phyloP scores from a whole-genome alignment of 179 eudicot species.

The Kewa caespitosa region DNA sequence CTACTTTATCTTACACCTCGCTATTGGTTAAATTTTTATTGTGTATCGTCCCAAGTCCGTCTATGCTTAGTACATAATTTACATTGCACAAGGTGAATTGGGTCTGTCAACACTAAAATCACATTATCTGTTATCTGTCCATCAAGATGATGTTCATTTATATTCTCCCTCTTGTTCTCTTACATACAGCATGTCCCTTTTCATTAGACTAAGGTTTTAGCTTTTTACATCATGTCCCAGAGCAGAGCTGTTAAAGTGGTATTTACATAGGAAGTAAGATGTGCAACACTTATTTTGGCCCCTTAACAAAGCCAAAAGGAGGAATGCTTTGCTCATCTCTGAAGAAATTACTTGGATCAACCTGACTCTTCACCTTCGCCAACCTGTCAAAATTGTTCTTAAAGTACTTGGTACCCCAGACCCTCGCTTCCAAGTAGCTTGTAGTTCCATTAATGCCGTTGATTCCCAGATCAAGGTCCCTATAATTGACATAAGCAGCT shows the following conservation, averaged over 20 bases:
- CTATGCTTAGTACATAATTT: no score
- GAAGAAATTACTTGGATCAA: constrained; percentile 35
- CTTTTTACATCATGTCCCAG: constrained; percentile 6
- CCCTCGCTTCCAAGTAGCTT: constrained; percentile 29
- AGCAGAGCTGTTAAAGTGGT: neutral
- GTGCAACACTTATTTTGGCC: neutral
- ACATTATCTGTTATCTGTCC: neutral
- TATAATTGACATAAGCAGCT: constrained; percentile 47
- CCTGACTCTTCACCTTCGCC: constrained; percentile 33
- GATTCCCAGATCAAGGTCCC: constrained; percentile 50
- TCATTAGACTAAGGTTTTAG: no score
- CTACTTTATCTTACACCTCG: neutral
- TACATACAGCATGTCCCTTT: no score
- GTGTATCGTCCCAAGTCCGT: neutral
- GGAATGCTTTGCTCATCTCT: constrained; percentile 42
- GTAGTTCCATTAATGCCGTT: constrained; percentile 26
- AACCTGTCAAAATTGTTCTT: constrained; percentile 38
- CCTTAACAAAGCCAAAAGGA: constrained; percentile 22
- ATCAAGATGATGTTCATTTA: neutral
- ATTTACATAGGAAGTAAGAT: neutral
- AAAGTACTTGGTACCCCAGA: constrained; percentile 44
- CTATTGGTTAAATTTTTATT: neutral
- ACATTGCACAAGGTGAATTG: no score
- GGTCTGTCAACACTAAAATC: neutral
- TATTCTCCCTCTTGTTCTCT: no score